Evolutionary conservation across 352 stramenopile species (phyloP), one percentile per base, ranked within the genome.

Genomic region (Peronosclerospora sorghi): DNA sequence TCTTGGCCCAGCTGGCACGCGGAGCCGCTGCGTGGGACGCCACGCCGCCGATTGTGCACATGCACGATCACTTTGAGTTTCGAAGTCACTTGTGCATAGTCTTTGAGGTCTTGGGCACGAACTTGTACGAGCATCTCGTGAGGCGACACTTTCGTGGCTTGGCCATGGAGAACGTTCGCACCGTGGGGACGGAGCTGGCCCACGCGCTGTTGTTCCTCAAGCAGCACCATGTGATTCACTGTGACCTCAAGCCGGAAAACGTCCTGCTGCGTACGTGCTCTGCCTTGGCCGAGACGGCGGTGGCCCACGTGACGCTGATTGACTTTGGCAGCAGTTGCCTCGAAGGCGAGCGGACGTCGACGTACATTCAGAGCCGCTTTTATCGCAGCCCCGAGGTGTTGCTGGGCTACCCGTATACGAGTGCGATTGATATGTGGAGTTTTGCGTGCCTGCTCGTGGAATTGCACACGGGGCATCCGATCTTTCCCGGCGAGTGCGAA

Each of bases 201-300:
- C 48, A 81, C 8, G 81, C 86, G 1, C 56, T 98, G 13, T 53
- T 62, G 1, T 69, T 88, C 20, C 53, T 96, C 30, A 65, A 84
- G 6, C 56, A 76, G 5, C 72, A 89, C 18, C 68, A 81, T 44
- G 75, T 99, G 26, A 77, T 98, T 14, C 96, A 99, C 62, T 98
- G 95, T 64, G 95, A 98, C 65, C 75, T 98, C 17, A 98, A 98
- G 60, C 95, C 95, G 2, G 96, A 98, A 58, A 99, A 99, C 62
- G 91, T 99, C 30, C 34, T 85, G 34, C 64, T 86, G 15, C 20
- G 54, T 35, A 26, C 36, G n/a, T 51, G 29, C 5, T 14, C 34
- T n/a, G n/a, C n/a, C 10, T 14, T 53, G 23, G 15, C 21, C 20
- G 14, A 34, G 39, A 56, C 4, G 32, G 18, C 43, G 7, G 46